These are phyloP conservation scores for Eruca vesicaria DNA, from an alignment of 441 rosid species.

Conservation along the genomic window DNA sequence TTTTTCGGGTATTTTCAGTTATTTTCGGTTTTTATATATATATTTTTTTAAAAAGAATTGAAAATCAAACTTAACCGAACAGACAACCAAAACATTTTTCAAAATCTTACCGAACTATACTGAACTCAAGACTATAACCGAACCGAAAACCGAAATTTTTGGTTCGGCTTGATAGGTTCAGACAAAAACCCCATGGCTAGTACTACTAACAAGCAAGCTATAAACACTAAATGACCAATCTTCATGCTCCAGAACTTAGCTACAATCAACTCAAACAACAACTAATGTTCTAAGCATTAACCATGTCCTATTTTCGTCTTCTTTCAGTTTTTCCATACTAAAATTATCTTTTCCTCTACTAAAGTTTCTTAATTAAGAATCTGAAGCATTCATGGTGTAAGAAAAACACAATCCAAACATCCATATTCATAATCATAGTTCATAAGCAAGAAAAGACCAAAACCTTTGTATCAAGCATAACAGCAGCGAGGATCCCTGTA, in stretches of 20 bases:
- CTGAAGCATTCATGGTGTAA: neutral
- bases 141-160: neutral
- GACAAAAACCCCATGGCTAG: neutral
- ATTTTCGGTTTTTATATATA: too few species aligned
- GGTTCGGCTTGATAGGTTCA: neutral
- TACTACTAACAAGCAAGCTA: neutral
- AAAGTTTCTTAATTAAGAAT: neutral
- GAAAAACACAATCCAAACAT: neutral
- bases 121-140: neutral
- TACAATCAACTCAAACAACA: neutral
- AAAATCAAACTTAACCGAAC: neutral
- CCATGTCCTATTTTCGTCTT: neutral
- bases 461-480: slow-evolving; percentile 68
- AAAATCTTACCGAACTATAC: neutral
- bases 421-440: neutral
- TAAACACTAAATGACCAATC: neutral
- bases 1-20: neutral
- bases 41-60: too few species aligned
- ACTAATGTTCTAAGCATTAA: neutral
- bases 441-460: neutral
- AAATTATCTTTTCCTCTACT: neutral
- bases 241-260: neutral
- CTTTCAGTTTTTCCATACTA: neutral
- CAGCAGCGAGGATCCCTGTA: slow-evolving; percentile 56
- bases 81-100: neutral